phyloP scores from a whole-genome alignment of 305 asterid genomes.

The Solanum hybrid region DNA sequence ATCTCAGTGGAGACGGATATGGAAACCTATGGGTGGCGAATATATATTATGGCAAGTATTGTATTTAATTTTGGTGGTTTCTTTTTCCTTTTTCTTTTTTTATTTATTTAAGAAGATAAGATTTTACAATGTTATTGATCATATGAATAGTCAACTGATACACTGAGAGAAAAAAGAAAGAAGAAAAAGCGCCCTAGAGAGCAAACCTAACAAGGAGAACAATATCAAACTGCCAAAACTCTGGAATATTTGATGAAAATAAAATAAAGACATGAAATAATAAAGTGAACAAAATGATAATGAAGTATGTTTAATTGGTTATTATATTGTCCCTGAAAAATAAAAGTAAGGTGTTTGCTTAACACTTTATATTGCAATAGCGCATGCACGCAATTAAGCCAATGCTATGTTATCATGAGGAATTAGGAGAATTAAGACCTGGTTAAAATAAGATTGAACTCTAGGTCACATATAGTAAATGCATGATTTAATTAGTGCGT shows the following conservation, averaged over 20 bases:
- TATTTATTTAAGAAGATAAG: neutral
- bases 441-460: neutral
- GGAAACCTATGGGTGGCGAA: neutral
- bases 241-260: neutral
- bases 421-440: neutral
- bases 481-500: neutral
- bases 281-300: neutral
- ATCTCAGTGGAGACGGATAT: neutral
- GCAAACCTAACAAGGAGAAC: neutral
- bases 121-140: neutral
- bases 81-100: neutral
- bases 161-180: too few species aligned
- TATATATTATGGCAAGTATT: neutral
- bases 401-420: neutral
- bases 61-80: neutral
- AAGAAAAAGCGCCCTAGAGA: neutral
- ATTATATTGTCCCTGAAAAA: neutral
- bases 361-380: neutral
- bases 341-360: neutral
- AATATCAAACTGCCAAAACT: neutral
- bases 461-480: neutral
- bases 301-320: neutral
- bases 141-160: too few species aligned
- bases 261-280: neutral
- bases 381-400: neutral